Evolutionary conservation across 164 flowering plant genomes (phyloP).

Genomic region (Chimonanthus praecox): DNA sequence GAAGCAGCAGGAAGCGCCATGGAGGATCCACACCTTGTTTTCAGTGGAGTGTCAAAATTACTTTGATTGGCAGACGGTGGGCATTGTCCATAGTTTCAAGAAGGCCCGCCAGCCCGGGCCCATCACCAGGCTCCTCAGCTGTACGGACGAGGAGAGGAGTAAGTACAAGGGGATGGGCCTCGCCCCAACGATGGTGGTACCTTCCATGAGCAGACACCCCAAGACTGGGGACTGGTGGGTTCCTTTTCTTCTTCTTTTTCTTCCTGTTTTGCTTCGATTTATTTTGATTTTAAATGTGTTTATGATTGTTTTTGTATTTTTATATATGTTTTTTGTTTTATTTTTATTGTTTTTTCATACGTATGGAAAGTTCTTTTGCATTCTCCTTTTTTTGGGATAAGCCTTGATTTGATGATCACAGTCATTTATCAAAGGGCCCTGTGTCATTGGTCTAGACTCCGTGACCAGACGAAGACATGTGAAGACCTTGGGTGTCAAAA

Average conservation of each 20-base stretch:
- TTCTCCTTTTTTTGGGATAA: too few species aligned
- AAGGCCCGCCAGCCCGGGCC: slow-evolving; percentile 89
- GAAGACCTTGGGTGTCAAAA: too few species aligned
- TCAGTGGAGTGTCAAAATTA: slow-evolving; percentile 95
- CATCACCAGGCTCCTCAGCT: slow-evolving; percentile 85
- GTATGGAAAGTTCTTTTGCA: too few species aligned
- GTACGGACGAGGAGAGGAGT: slow-evolving; percentile 89
- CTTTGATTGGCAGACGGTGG: slow-evolving; percentile 99
- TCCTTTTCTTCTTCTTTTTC: neutral
- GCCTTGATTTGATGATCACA: neutral
- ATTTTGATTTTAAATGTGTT: neutral
- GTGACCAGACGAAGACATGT: too few species aligned
- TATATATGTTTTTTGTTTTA: neutral
- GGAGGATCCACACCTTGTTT: slow-evolving; percentile 91
- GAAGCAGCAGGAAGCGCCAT: slow-evolving; percentile 34
- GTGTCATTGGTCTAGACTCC: too few species aligned
- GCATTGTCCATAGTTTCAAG: slow-evolving; percentile 80
- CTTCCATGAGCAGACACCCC: slow-evolving; percentile 97
- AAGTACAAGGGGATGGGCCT: slow-evolving; percentile 74
- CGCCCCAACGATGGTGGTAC: slow-evolving; percentile 94
- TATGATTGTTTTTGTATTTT: neutral
- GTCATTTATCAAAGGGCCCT: neutral
- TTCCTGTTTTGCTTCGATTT: neutral
- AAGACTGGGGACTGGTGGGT: slow-evolving; percentile 89
- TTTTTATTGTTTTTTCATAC: neutral